Conservation (phyloP, 495 filamentous ascomycete species). For the Chaetomium fimeti region DNA sequence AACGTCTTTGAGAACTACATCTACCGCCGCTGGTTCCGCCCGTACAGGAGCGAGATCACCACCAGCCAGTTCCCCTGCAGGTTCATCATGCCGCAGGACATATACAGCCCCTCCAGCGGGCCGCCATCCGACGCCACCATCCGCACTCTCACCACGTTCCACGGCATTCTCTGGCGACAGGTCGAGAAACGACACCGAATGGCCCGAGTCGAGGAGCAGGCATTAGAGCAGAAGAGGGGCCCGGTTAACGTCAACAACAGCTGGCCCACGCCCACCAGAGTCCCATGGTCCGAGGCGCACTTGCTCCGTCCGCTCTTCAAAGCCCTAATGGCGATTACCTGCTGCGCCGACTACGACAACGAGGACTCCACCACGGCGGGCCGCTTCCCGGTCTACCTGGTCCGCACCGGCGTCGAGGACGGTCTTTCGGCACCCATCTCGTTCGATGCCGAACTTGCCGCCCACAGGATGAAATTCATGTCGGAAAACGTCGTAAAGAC, state of each 20-base stretch:
- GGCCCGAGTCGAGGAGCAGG: no score
- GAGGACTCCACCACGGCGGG: neutral
- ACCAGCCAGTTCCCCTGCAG: neutral
- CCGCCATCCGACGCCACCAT: neutral
- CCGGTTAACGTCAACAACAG: neutral
- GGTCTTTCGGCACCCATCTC: neutral
- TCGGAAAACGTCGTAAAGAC: neutral
- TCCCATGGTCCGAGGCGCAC: neutral
- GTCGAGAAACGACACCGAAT: neutral
- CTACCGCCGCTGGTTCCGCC: conserved; percentile 3
- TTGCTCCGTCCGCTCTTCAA: neutral
- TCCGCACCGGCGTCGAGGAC: conserved; percentile 1
- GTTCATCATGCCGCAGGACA: neutral
- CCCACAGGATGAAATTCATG: neutral
- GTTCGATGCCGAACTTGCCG: neutral
- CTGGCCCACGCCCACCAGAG: no score
- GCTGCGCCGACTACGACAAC: neutral
- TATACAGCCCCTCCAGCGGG: no score
- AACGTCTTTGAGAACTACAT: neutral
- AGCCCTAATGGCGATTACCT: neutral
- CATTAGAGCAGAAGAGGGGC: no score
- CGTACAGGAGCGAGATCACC: neutral
- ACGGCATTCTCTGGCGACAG: neutral
- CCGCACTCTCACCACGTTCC: neutral
- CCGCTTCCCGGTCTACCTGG: neutral